phyloP scores from a whole-genome alignment of 495 filamentous ascomycete genomes.

The Neurospora africana region DNA sequence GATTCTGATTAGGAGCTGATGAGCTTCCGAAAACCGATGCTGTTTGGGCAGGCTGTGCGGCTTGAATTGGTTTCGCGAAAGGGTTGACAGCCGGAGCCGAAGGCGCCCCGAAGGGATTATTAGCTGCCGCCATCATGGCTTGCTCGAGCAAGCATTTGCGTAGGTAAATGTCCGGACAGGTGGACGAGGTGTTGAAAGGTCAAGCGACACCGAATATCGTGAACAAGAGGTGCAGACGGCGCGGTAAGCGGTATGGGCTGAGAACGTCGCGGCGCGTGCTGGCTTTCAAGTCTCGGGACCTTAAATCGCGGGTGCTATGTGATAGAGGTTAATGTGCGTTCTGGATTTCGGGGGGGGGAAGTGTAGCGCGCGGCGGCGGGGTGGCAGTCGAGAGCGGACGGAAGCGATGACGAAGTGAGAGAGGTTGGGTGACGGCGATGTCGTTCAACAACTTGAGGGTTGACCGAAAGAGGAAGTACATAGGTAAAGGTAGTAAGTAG shows the following conservation, averaged over 20 bases:
- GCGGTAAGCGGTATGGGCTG: neutral
- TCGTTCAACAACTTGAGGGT: neutral
- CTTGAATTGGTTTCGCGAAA: conserved; percentile 3
- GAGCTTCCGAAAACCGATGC: conserved; percentile 5
- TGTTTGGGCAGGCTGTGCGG: neutral
- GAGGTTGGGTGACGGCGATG: neutral
- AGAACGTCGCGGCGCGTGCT: neutral
- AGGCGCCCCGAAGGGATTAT: conserved; percentile 20
- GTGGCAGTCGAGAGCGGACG: neutral
- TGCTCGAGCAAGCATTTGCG: conserved; percentile 14
- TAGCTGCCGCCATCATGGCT: conserved; percentile 16
- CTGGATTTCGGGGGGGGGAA: neutral
- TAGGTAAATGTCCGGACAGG: neutral
- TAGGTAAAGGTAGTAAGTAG: neutral
- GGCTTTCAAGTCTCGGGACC: neutral
- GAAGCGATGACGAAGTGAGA: neutral
- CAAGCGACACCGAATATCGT: neutral
- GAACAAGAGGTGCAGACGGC: neutral
- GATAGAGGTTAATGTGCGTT: neutral
- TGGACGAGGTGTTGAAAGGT: neutral
- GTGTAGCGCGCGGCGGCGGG: neutral
- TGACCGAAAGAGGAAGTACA: neutral
- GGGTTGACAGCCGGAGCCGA: conserved; percentile 6
- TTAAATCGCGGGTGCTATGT: neutral
- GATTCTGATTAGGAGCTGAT: neutral